Conservation (phyloP, 2,329 filamentous ascomycete species). For the Penicillium sp. region DNA sequence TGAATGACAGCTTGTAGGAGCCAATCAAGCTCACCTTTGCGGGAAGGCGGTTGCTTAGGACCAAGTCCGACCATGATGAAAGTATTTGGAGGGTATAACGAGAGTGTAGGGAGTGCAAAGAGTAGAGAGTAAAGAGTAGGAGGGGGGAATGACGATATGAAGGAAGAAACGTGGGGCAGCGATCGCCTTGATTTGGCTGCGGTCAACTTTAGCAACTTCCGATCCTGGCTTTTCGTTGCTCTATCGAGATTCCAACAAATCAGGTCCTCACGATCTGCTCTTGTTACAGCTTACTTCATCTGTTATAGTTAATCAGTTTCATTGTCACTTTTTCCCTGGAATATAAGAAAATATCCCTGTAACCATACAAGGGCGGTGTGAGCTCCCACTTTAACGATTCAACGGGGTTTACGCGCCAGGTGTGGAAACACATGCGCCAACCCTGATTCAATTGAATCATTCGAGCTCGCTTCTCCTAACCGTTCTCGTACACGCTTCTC, state of each 20-base stretch:
- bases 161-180: constrained; percentile 23
- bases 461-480: constrained; percentile 14
- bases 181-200: constrained; percentile 24
- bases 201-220: constrained; percentile 3
- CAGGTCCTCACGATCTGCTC: not conserved
- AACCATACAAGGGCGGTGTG: not conserved
- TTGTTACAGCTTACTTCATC: not conserved
- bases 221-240: not conserved
- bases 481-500: constrained; percentile 37
- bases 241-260: not conserved
- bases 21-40: constrained; percentile 61
- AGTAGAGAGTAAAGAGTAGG: not conserved
- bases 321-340: not conserved
- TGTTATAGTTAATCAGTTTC: not conserved
- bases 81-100: constrained; percentile 1
- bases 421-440: constrained; percentile 38
- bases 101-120: not conserved
- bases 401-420: constrained; percentile 22
- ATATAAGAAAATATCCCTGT: not conserved
- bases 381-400: not conserved
- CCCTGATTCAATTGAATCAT: constrained; percentile 11
- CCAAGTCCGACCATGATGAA: constrained; percentile 60
- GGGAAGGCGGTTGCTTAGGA: constrained; percentile 61
- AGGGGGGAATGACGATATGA: constrained; percentile 22
- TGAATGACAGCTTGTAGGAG: constrained; percentile 10